phyloP scores from a whole-genome alignment of 208 protist species.

The Leishmania tropica region DNA sequence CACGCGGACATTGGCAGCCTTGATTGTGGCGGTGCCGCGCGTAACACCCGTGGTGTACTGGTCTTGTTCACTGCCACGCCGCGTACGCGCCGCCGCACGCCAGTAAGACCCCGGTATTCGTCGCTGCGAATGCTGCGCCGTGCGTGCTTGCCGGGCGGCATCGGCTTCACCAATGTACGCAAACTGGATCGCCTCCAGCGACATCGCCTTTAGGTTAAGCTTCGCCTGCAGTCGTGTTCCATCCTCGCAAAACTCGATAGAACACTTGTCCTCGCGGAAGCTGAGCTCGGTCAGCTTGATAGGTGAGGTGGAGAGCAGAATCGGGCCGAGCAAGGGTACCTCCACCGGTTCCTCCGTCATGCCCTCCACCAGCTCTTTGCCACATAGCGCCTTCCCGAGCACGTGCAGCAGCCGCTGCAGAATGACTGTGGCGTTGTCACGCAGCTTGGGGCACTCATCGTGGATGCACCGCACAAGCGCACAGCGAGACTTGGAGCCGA shows the following conservation, averaged over 20 bases:
- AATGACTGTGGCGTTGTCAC: conserved; percentile 26
- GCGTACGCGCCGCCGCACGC: conserved; percentile 7
- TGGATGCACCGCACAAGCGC: conserved; percentile 50
- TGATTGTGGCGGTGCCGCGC: conserved; percentile 26
- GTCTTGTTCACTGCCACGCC: not conserved
- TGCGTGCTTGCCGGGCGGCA: conserved; percentile 36
- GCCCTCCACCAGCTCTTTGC: conserved; percentile 30
- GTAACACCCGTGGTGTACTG: conserved; percentile 37
- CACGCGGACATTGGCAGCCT: conserved; percentile 20
- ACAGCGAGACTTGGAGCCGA: conserved; percentile 40
- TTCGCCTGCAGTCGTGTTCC: conserved; percentile 41
- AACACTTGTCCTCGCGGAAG: conserved; percentile 50
- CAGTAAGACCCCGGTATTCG: conserved; percentile 4
- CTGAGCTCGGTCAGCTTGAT: conserved; percentile 36
- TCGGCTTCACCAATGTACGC: conserved; percentile 53
- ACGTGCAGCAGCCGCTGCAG: conserved; percentile 43
- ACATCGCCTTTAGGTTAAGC: conserved; percentile 39
- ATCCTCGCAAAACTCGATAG: conserved; percentile 35
- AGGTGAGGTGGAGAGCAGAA: conserved; percentile 50
- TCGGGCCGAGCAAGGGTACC: conserved; percentile 47
- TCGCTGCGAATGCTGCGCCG: not conserved
- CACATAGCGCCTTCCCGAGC: conserved; percentile 30
- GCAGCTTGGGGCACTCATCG: conserved; percentile 39
- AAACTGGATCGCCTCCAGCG: conserved; percentile 53
- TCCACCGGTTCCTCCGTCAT: conserved; percentile 39